Percentiles rank a stretch among this genome's conserved stretches.
Evolutionary conservation across 2,329 filamentous ascomycete species (phyloP).

Genomic region (Allantophomopsis lycopodina): DNA sequence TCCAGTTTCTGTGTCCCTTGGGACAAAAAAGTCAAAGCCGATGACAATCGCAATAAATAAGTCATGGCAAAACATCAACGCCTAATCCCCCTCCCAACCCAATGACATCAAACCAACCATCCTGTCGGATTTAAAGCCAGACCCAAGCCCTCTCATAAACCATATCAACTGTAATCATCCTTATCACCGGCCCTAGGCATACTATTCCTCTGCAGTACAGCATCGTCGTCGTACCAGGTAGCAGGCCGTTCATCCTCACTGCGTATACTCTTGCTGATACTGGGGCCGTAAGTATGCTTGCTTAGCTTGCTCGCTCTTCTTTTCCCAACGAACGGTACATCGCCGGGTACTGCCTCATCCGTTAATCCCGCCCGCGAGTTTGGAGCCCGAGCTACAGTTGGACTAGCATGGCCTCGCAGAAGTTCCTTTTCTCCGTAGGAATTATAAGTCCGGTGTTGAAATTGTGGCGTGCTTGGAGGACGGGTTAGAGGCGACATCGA

Average conservation of each 20-base stretch:
- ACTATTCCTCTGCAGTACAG: background rate
- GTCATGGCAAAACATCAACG: no score
- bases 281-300: conserved; percentile 23
- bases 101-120: no score
- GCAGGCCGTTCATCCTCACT: conserved; percentile 13
- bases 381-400: conserved; percentile 42
- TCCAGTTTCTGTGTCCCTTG: no score
- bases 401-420: conserved; percentile 5
- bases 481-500: no score
- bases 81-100: no score
- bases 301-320: conserved; percentile 38
- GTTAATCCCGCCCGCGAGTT: conserved; percentile 50
- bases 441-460: background rate
- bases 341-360: conserved; percentile 45
- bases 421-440: conserved; percentile 7
- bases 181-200: no score
- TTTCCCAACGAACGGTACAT: conserved; percentile 43
- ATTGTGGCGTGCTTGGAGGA: background rate
- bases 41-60: no score
- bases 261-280: conserved; percentile 14
- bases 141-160: no score
- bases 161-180: no score
- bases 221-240: background rate
- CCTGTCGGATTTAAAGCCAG: no score
- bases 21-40: no score